Evolutionary conservation across 1,284 basidiomycete species (phyloP), one percentile per base, ranked within the genome.

Genomic region (Cerrena zonata): DNA sequence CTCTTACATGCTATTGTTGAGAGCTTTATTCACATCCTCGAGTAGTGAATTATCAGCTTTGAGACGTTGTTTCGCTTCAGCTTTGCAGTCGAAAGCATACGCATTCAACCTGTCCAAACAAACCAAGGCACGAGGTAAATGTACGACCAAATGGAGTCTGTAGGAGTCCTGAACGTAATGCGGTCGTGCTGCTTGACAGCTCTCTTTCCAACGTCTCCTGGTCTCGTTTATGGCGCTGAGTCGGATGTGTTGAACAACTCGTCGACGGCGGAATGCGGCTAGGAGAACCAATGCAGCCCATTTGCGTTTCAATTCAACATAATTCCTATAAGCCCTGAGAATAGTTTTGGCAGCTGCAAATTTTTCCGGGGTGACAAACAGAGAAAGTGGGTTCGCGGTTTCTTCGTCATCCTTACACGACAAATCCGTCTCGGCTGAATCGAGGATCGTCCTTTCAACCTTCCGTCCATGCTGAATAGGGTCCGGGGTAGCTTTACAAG

Each of bases 81-180:
- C 41, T 23, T 42, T 42, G 19, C 24, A n/a, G 19, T 42, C 23
- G 19, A 24, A 42, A 5, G 47, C 47, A 24, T 48, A 25, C 38
- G 19, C 38, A 5, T 19, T 34, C 3, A 41, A 22, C 25, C 36
- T 43, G 13, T 49, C 48, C 18, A 49, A 19, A 34, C 40, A 34
- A 12, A 49, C n/a, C 26, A 49, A 15, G 12, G 34, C 22, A 22
- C 44, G 40, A 5, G 48, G 48, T 4, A 49, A 21, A 27, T 24
- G 25, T 4, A 22, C 48, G 19, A 49, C 25, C 25, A 49, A 34
- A 18, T 43, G 30, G 5, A 27, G 4, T n/a, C 48, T 26, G 21
- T 49, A 49, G 13, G 21, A 19, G 23, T 18, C 12, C 19, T 12
- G 4, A n/a, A 38, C 23, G n/a, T 22, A 7, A 5, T 38, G 3